Conservation (phyloP, 768 basidiomycete species). For the Tylopilus felleus region DNA sequence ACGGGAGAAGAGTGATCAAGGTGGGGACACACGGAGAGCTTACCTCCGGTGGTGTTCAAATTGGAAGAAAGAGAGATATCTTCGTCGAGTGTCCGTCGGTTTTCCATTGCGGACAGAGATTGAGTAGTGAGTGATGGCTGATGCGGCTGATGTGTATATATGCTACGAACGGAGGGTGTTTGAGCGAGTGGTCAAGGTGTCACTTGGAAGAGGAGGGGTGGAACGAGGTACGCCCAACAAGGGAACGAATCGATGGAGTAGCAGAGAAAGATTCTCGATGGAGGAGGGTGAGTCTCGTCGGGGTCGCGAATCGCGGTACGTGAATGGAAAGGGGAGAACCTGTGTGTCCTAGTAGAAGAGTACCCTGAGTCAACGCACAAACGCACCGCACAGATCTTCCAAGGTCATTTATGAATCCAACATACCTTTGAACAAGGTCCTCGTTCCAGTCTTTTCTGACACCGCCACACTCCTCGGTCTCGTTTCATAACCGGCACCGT, state of each 20-base stretch:
- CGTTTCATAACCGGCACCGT: background rate
- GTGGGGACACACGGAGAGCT: conserved; percentile 13
- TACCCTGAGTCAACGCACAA: background rate
- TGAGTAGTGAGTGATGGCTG: background rate
- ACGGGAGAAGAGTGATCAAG: conserved; percentile 12
- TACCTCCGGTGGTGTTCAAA: conserved; percentile 26
- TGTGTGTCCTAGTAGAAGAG: no score
- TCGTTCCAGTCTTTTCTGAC: background rate
- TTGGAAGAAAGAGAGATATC: conserved; percentile 9
- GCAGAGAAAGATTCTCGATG: conserved; percentile 24
- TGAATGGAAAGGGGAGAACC: conserved; percentile 4
- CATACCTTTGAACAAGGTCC: background rate
- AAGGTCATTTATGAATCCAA: conserved; percentile 1
- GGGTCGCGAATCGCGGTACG: conserved; percentile 7
- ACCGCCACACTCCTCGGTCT: background rate
- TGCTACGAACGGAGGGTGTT: background rate
- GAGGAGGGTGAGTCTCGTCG: background rate
- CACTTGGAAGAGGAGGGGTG: background rate
- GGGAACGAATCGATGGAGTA: conserved; percentile 3
- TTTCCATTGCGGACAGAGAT: conserved; percentile 23
- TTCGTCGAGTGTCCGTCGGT: conserved; percentile 20
- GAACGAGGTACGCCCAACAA: background rate
- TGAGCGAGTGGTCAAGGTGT: background rate
- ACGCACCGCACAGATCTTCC: background rate
- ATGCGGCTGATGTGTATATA: conserved; percentile 4